Evolutionary conservation across 768 basidiomycete genomes (phyloP), one percentile per base, ranked within the genome.

Genomic region (Mycena crocata): DNA sequence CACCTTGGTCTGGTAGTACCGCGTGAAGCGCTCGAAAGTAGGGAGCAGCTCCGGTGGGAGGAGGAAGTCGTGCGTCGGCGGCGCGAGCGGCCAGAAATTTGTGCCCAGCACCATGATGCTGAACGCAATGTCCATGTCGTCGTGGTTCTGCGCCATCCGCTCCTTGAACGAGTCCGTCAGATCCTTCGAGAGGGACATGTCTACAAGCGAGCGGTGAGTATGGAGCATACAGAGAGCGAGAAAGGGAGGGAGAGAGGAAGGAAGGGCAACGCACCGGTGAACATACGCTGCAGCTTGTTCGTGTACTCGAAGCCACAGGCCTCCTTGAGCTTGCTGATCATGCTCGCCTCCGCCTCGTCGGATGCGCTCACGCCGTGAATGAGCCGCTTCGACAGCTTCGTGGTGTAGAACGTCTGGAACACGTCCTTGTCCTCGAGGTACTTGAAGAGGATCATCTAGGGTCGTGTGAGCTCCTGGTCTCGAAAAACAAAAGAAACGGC

Each of bases 351-450:
- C 50, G 91, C 92, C 79, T 99, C 97, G 73, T 98, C 96, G 4
- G 96, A 98, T 15, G 94, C 94, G 21, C 95, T 98, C 6, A 93
- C 89, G 19, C 89, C 89, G 72, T 94, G 90, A 72, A 99, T 95
- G 28, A 99, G 89, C 61, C 97, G 95, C 76, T 93, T 94, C 40
- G 94, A 94, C 21, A 99, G 81, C 78, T 94, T 96, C 66, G 94
- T 97, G 14, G 92, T 93, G 82, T 99, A 99, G 85, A 97, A 99
- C 15, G 93, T 93, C 76, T 97, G 96, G 89, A 98, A 99, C 12
- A 99, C 94, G 72, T 99, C 97, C 83, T 98, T 98, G 84, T 99
- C 96, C 76, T 96, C 95, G 72, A 98, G 92, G 80, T 98, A 99
- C 78, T 96, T 96, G 92, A 99, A 98, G 46, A 99, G 83, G 19